Evolutionary conservation across 2,329 filamentous ascomycete species (phyloP).

Genomic region (Rutstroemia sp.): DNA sequence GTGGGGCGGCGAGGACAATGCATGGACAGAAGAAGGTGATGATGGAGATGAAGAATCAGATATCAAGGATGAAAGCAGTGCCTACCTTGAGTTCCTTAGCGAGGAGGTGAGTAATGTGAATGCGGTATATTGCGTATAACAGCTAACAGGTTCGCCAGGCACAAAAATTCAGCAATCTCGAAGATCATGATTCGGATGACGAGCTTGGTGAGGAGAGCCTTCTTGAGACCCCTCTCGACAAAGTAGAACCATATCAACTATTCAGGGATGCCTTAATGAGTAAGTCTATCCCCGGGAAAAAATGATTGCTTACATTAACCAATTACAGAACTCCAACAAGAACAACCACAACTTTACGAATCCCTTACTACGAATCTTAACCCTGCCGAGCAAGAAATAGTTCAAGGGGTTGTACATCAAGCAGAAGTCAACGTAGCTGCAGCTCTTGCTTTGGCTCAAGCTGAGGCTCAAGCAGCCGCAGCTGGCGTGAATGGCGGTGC

Average conservation of each 20-base stretch:
- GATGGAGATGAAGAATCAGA: constrained; percentile 51
- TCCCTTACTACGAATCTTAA: constrained; percentile 72
- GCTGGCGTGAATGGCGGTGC: constrained; percentile 21
- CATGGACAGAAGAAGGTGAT: constrained; percentile 65
- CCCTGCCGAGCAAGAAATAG: constrained; percentile 71
- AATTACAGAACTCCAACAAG: constrained; percentile 69
- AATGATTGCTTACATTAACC: constrained; percentile 6
- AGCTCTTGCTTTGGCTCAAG: constrained; percentile 16
- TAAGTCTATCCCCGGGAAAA: constrained; percentile 40
- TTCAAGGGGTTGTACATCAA: constrained; percentile 62
- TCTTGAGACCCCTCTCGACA: constrained; percentile 89
- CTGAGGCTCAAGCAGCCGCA: constrained; percentile 11
- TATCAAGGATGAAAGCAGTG: constrained; percentile 81
- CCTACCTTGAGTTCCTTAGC: constrained; percentile 92
- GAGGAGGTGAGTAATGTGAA: constrained; percentile 57
- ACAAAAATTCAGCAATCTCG: constrained; percentile 70
- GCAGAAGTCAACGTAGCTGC: constrained; percentile 23
- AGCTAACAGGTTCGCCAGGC: constrained; percentile 44
- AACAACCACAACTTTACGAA: constrained; percentile 83
- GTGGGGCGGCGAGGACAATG: constrained; percentile 73
- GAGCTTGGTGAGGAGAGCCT: constrained; percentile 90
- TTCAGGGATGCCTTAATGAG: constrained; percentile 78
- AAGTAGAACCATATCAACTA: constrained; percentile 86
- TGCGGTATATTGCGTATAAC: background rate
- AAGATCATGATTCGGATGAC: constrained; percentile 67